phyloP scores from a whole-genome alignment of 2,329 filamentous ascomycete genomes.

The Aspergillus glaucus region DNA sequence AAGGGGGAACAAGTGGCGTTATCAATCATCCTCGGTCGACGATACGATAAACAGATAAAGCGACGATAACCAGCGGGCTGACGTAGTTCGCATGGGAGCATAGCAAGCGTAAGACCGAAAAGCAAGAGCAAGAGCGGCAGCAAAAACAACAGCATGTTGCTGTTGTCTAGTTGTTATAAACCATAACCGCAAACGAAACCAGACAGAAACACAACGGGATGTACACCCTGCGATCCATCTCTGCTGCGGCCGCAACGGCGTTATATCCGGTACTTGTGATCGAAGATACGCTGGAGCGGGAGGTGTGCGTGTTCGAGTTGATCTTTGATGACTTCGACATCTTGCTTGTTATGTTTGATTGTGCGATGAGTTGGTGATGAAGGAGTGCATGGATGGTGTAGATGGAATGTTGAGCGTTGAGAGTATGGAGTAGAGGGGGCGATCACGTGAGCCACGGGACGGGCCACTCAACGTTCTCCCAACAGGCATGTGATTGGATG shows the following conservation, averaged over 20 bases:
- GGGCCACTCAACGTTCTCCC: background rate
- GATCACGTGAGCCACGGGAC: background rate
- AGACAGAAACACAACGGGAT: conserved; percentile 33
- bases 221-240: conserved; percentile 30
- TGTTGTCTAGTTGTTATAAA: conserved; percentile 23
- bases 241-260: conserved; percentile 8
- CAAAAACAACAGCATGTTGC: background rate
- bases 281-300: background rate
- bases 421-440: conserved; percentile 1
- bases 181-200: conserved; percentile 32
- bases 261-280: background rate
- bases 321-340: background rate
- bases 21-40: too few species aligned
- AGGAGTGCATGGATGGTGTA: background rate
- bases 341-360: background rate
- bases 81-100: background rate
- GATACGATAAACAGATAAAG: background rate
- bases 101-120: background rate
- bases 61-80: too few species aligned
- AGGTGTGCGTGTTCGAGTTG: background rate
- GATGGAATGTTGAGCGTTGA: background rate
- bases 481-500: background rate
- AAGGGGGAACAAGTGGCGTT: too few species aligned
- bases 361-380: background rate
- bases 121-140: background rate